phyloP scores from a whole-genome alignment of 495 filamentous ascomycete genomes.

The Aspergillus indologenus region DNA sequence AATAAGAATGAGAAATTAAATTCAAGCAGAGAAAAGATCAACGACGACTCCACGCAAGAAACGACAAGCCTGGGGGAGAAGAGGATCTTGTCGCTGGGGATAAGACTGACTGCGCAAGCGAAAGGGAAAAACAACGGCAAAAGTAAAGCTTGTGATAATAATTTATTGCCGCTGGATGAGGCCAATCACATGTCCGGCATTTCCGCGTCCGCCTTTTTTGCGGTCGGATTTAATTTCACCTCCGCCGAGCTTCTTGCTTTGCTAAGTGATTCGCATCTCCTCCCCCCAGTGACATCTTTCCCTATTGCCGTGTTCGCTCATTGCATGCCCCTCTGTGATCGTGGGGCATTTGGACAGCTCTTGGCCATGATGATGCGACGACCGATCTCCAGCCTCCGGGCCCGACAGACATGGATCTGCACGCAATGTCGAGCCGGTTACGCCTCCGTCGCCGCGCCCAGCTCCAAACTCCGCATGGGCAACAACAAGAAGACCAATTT shows the following conservation, averaged over 20 bases:
- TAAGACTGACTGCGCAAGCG: background rate
- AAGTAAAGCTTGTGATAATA: background rate
- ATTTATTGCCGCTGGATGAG: background rate
- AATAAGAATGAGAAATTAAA: background rate
- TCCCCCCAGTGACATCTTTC: background rate
- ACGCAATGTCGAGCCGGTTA: conserved; percentile 34
- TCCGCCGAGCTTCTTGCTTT: background rate
- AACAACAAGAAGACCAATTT: conserved; percentile 36
- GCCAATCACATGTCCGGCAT: background rate
- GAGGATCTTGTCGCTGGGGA: background rate
- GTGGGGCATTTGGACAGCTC: background rate
- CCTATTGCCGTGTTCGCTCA: background rate
- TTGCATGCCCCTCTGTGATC: background rate
- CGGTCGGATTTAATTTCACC: background rate
- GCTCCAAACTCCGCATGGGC: conserved; percentile 19
- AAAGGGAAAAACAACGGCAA: background rate
- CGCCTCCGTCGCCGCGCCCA: conserved; percentile 29
- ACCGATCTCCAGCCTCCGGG: conserved; percentile 24
- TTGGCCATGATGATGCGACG: conserved; percentile 26
- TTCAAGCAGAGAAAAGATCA: background rate
- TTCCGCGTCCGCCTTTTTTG: background rate
- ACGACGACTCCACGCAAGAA: background rate
- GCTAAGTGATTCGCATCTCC: background rate
- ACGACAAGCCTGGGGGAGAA: background rate
- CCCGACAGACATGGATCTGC: conserved; percentile 42